Percentiles rank a stretch among this genome's conserved stretches.
phyloP scores from a whole-genome alignment of 2,329 filamentous ascomycete genomes.

The Fonsecaea erecta region DNA sequence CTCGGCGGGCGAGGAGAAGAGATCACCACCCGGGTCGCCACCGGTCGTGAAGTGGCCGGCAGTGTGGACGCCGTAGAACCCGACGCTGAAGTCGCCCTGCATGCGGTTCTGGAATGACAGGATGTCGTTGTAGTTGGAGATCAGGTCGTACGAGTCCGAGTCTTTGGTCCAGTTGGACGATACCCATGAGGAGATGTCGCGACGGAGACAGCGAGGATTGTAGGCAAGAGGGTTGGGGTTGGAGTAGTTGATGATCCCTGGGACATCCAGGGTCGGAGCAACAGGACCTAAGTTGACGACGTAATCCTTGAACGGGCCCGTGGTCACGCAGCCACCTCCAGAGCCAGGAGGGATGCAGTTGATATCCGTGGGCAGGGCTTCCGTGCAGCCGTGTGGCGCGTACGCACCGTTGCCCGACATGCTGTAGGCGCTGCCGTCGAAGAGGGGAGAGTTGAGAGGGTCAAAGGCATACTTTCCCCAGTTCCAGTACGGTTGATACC shows the following conservation, averaged over 20 bases:
- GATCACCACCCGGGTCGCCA: constrained; percentile 33
- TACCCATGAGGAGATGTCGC: constrained; percentile 35
- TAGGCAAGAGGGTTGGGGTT: constrained; percentile 33
- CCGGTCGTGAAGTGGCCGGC: constrained; percentile 34
- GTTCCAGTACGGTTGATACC: constrained; percentile 50
- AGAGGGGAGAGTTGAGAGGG: constrained; percentile 40
- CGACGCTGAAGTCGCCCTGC: constrained; percentile 28
- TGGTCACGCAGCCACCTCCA: constrained; percentile 37
- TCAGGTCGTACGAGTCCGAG: constrained; percentile 27
- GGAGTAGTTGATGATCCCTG: constrained; percentile 27
- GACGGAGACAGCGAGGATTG: constrained; percentile 32
- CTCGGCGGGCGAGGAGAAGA: constrained; percentile 31
- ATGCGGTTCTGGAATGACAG: constrained; percentile 30
- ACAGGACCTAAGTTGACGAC: constrained; percentile 43
- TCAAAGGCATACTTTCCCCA: constrained; percentile 43
- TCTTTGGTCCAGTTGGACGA: constrained; percentile 34
- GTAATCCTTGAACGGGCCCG: constrained; percentile 43
- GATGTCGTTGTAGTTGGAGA: constrained; percentile 30
- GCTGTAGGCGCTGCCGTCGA: constrained; percentile 46
- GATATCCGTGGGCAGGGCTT: constrained; percentile 18
- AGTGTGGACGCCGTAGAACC: constrained; percentile 32
- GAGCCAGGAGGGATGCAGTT: constrained; percentile 34
- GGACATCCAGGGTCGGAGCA: constrained; percentile 26
- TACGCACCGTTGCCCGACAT: constrained; percentile 41
- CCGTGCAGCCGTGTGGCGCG: constrained; percentile 21